A percentile compares a stretch with the other conserved stretches of the same genome.
phyloP scores from a whole-genome alignment of 2,329 filamentous ascomycete species.

The Claviceps sp. region DNA sequence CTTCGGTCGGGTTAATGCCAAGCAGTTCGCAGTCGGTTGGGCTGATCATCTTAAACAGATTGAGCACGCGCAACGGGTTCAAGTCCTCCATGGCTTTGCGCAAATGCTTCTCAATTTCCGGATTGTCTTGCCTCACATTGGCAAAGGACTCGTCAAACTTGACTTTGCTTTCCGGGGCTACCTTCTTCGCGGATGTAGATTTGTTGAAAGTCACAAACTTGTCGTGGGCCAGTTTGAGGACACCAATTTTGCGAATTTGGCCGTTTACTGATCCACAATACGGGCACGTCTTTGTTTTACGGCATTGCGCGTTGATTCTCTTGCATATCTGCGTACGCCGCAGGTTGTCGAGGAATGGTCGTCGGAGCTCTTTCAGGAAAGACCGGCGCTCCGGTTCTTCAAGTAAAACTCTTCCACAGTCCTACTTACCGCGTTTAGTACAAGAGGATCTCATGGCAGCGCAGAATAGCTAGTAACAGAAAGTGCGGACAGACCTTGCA shows the following conservation, averaged over 20 bases:
- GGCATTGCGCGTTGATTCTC: conserved; percentile 77
- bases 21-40: conserved; percentile 81
- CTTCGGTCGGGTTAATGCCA: conserved; percentile 74
- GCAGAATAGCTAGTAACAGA: background rate
- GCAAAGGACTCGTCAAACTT: conserved; percentile 78
- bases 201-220: conserved; percentile 81
- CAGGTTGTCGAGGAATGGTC: conserved; percentile 75
- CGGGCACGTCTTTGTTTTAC: conserved; percentile 75
- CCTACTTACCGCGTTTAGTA: background rate
- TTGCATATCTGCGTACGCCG: conserved; percentile 75
- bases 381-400: conserved; percentile 64
- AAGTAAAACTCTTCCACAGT: conserved; percentile 74
- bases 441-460: background rate
- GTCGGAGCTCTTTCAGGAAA: conserved; percentile 69
- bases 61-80: conserved; percentile 76
- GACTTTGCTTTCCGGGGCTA: conserved; percentile 66
- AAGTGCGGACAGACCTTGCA: conserved; percentile 49
- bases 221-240: conserved; percentile 90
- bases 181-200: conserved; percentile 76
- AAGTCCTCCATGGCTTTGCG: conserved; percentile 90
- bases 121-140: conserved; percentile 62
- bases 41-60: conserved; percentile 80
- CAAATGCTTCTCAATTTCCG: conserved; percentile 79
- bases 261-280: conserved; percentile 77
- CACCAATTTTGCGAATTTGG: conserved; percentile 78